Conservation (phyloP, 176 grass and related monocot genomes). For the Musa troglodytarum region DNA sequence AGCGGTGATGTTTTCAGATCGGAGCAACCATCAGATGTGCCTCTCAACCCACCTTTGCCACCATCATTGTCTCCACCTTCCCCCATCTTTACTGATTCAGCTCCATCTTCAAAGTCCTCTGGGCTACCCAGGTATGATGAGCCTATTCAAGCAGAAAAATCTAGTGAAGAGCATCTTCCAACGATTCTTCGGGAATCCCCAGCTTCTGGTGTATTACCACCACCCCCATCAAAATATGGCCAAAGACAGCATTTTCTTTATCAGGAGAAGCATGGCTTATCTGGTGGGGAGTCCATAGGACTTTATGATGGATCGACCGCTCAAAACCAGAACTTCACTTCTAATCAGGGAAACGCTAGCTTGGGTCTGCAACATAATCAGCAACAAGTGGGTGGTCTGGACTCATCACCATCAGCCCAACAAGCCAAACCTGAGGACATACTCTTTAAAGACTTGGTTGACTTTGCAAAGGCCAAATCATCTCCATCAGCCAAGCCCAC, state of each 20-base stretch:
- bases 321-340: constrained; percentile 41
- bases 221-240: constrained; percentile 67
- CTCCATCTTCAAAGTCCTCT: constrained; percentile 10
- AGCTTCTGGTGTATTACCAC: constrained; percentile 49
- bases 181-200: constrained; percentile 56
- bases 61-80: constrained; percentile 13
- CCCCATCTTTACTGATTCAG: constrained; percentile 8
- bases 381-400: constrained; percentile 17
- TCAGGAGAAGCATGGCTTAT: constrained; percentile 22
- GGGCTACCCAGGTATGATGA: constrained; percentile 37
- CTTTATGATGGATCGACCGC: constrained; percentile 34
- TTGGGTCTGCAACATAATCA: constrained; percentile 2
- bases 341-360: constrained; percentile 28
- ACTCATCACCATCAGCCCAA: constrained; percentile 17
- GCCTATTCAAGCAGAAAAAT: constrained; percentile 8
- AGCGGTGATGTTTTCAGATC: constrained; percentile 58
- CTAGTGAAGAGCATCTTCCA: constrained; percentile 41
- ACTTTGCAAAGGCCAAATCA: constrained; percentile 68
- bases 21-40: constrained; percentile 37
- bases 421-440: constrained; percentile 70
- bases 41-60: constrained; percentile 31
- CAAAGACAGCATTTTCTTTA: constrained; percentile 88
- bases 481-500: constrained; percentile 54
- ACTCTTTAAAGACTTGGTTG: constrained; percentile 88
- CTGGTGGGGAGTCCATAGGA: constrained; percentile 36